Percentiles rank a stretch among this genome's conserved stretches.
phyloP scores from a whole-genome alignment of 148 eudicot species.

The Euryodendron excelsum region DNA sequence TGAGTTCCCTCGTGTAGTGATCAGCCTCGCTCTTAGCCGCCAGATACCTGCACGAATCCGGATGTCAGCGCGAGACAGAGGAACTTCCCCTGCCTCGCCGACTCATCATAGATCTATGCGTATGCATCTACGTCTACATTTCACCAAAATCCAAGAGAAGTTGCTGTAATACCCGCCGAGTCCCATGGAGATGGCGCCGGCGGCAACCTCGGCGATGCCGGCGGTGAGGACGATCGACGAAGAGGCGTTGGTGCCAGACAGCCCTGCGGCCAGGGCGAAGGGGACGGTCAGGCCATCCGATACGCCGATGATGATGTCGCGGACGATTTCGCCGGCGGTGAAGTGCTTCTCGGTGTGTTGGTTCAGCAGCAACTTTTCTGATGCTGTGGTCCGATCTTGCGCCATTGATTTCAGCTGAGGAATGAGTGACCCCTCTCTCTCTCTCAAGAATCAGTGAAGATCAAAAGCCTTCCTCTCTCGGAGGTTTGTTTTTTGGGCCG shows the following conservation, averaged over 20 bases:
- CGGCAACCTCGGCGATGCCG: slow-evolving; percentile 91
- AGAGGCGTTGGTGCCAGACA: slow-evolving; percentile 86
- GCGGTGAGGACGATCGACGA: slow-evolving; percentile 85
- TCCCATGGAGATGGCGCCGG: slow-evolving; percentile 97
- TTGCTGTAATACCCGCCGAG: slow-evolving; percentile 70
- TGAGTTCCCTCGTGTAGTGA: slow-evolving; percentile 73
- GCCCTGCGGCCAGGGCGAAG: slow-evolving; percentile 88
- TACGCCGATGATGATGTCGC: slow-evolving; percentile 89
- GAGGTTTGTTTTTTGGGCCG: neutral
- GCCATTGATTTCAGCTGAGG: slow-evolving; percentile 1
- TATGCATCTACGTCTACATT: neutral
- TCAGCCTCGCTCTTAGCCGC: slow-evolving; percentile 97
- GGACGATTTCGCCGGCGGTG: slow-evolving; percentile 86
- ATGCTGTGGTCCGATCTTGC: neutral
- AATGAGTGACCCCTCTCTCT: neutral
- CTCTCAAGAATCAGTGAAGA: neutral
- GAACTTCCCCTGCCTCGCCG: too few species aligned
- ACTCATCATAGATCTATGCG: neutral
- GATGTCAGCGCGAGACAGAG: neutral
- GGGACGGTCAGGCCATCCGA: slow-evolving; percentile 98
- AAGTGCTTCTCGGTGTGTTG: slow-evolving; percentile 83
- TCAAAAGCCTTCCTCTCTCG: neutral
- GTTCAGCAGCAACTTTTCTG: slow-evolving; percentile 32
- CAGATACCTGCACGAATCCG: slow-evolving; percentile 48
- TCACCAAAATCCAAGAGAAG: neutral